Conservation (phyloP, 768 basidiomycete species). For the Krasilnikovozyma curviuscula region DNA sequence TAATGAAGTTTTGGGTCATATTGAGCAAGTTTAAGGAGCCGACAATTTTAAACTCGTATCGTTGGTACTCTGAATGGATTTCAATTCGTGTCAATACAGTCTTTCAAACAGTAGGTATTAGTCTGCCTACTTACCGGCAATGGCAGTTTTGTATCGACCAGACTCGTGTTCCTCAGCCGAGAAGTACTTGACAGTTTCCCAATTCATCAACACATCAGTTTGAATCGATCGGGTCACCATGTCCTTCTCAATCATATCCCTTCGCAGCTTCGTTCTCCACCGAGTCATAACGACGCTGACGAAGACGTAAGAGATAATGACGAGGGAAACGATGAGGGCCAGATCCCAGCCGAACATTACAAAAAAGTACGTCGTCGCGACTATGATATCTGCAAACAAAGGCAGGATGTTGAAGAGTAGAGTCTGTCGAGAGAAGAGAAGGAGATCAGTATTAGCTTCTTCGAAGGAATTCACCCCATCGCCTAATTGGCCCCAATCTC, state of each 20-base stretch:
- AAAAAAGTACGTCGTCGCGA: conserved; percentile 25
- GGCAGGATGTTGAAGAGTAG: conserved; percentile 70
- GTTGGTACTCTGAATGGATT: conserved; percentile 63
- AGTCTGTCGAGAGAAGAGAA: conserved; percentile 30
- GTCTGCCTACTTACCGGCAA: too few species aligned
- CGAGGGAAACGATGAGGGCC: conserved; percentile 45
- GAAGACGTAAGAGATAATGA: conserved; percentile 36
- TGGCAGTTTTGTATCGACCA: conserved; percentile 47
- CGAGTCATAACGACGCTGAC: conserved; percentile 38
- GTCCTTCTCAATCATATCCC: conserved; percentile 65
- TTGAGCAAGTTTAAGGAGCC: conserved; percentile 56
- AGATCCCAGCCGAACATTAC: conserved; percentile 22
- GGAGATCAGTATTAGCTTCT: too few species aligned
- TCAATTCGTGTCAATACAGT: too few species aligned
- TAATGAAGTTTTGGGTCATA: conserved; percentile 34
- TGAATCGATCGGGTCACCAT: conserved; percentile 67
- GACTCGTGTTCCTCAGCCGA: conserved; percentile 66
- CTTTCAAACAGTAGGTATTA: too few species aligned
- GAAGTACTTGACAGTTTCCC: conserved; percentile 65
- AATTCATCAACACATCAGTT: conserved; percentile 39
- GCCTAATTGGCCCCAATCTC: too few species aligned
- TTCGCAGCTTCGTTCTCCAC: conserved; percentile 53
- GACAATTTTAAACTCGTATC: conserved; percentile 48
- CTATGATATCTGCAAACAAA: conserved; percentile 53
- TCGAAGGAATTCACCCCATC: too few species aligned